These are phyloP conservation scores for Oryza australiensis DNA, from an alignment of 176 grass and related monocot species.

Conservation along the genomic window DNA sequence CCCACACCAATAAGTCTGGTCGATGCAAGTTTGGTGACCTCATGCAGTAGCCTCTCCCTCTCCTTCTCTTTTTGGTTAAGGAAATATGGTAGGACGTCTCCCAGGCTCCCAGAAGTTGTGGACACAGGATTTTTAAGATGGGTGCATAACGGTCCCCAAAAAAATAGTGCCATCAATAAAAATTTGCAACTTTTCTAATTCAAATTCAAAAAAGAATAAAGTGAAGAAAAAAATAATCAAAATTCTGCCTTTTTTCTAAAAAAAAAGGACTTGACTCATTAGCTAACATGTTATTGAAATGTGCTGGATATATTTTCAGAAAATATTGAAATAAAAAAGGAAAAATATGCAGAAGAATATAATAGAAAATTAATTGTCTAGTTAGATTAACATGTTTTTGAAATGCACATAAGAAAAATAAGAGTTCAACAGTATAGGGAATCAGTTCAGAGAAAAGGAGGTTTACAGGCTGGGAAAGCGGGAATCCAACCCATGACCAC, in stretches of 20 bases:
- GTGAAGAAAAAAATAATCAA: background rate
- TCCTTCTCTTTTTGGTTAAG: background rate
- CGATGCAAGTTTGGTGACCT: conserved; percentile 14
- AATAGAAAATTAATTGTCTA: background rate
- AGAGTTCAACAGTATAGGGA: background rate
- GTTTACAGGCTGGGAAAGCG: background rate
- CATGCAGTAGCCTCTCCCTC: background rate
- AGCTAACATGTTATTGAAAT: too few relatives aligned
- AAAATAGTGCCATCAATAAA: background rate
- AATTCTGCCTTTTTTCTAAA: background rate
- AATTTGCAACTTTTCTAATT: background rate
- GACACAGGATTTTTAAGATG: background rate
- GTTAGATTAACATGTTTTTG: background rate
- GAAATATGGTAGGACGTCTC: background rate
- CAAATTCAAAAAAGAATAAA: background rate
- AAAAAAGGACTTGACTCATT: too few relatives aligned
- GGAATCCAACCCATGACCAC: background rate
- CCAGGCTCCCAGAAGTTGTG: background rate
- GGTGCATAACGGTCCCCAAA: background rate
- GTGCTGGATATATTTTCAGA: background rate
- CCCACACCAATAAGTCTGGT: conserved; percentile 17
- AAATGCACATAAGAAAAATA: background rate
- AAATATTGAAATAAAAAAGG: background rate
- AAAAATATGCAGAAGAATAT: background rate
- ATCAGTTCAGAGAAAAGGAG: background rate